A percentile compares a stretch with the other conserved stretches of the same genome.
These are phyloP conservation scores for Fomitopsis pinicola DNA, from an alignment of 1,284 basidiomycete genomes.

Conservation along the genomic window DNA sequence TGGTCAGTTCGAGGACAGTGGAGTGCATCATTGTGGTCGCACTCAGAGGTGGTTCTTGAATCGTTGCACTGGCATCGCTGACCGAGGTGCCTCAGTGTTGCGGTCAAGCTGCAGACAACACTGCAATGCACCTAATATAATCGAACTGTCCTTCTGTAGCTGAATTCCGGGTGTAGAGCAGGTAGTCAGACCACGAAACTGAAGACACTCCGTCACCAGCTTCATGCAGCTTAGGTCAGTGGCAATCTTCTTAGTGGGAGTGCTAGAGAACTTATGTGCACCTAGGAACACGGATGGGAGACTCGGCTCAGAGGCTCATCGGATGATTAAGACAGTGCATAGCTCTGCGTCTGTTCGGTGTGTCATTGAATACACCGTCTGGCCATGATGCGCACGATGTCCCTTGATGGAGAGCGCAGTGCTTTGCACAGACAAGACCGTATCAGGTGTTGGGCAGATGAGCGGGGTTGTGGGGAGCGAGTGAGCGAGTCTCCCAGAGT, in stretches of 20 bases:
- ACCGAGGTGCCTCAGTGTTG: too few relatives aligned
- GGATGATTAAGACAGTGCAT: neutral
- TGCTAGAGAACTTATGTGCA: neutral
- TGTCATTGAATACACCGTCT: neutral
- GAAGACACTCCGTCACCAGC: neutral
- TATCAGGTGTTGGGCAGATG: neutral
- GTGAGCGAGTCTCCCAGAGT: neutral
- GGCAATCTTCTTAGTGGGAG: too few relatives aligned
- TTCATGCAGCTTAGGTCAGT: neutral
- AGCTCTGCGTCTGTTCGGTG: neutral
- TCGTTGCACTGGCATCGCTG: neutral
- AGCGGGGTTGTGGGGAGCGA: neutral
- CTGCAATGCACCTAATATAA: neutral
- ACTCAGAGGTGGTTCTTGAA: neutral
- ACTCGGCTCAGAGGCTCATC: neutral
- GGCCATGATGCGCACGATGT: too few relatives aligned
- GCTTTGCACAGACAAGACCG: neutral
- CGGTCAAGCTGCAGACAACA: neutral
- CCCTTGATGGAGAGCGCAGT: neutral
- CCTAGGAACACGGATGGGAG: neutral
- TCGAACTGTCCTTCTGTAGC: neutral
- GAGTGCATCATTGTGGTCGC: neutral
- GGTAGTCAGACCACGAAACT: neutral
- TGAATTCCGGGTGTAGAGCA: neutral
- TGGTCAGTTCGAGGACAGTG: neutral